Evolutionary conservation across 495 filamentous ascomycete species (phyloP).

Genomic region (Glutinoglossum americanum): DNA sequence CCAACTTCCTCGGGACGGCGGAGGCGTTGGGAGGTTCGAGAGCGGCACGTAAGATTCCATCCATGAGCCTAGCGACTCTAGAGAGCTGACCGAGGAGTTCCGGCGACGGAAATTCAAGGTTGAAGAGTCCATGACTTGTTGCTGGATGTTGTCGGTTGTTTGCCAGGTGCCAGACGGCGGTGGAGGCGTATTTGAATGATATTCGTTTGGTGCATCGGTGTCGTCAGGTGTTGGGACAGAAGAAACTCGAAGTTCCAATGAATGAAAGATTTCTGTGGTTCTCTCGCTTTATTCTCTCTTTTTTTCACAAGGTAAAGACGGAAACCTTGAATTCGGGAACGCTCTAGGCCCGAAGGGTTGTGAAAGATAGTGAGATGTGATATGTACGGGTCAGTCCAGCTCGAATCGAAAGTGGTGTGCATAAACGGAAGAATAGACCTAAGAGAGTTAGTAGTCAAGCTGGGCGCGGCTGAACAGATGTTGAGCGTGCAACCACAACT

Average conservation of each 20-base stretch:
- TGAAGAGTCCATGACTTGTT: neutral
- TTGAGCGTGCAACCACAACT: neutral
- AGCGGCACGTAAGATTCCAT: slow-evolving; percentile 1
- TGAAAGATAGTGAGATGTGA: neutral
- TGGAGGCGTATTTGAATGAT: neutral
- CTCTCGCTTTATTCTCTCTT: no score
- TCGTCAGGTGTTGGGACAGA: neutral
- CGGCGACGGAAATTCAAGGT: neutral
- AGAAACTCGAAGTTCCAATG: neutral
- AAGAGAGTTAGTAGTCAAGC: neutral
- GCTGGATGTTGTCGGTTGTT: neutral
- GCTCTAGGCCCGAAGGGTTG: neutral
- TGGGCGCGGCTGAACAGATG: neutral
- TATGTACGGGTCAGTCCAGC: neutral
- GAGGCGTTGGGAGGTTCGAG: neutral
- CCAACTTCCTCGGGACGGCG: neutral
- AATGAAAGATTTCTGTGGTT: neutral
- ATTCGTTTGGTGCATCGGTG: neutral
- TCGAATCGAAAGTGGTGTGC: neutral
- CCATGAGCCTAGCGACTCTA: neutral
- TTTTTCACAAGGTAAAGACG: neutral
- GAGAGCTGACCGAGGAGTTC: neutral
- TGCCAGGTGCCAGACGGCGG: neutral
- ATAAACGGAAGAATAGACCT: neutral
- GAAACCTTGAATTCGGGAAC: neutral